Evolutionary conservation across 1,284 basidiomycete genomes (phyloP), one percentile per base, ranked within the genome.

Genomic region (Vanrija pseudolonga): DNA sequence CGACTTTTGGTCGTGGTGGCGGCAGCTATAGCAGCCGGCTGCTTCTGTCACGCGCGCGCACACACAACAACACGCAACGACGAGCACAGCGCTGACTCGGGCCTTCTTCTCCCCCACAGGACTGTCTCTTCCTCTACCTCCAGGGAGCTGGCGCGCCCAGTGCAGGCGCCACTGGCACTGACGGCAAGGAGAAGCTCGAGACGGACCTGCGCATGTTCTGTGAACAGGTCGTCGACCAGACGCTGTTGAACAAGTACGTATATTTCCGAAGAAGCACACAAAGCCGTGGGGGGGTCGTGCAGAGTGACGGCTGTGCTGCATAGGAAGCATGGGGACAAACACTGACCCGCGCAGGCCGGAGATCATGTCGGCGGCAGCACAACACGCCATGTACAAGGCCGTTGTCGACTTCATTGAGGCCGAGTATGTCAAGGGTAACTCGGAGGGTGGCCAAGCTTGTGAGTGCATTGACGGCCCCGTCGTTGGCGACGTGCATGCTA

Each of bases 161-260:
- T 2, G 49, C 59, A 3, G 46, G 59, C 1, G 55, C 58, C 1
- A 44, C 59, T 4, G 76, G 76, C 14, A 67, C 67, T 52, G 77
- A 78, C 63, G 76, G 77, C 32, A 77, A 77, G 57, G 63, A 71
- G 45, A 75, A 76, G 65, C 65, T 74, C 32, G 67, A 69, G 9
- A 67, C 64, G 7, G 71, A 75, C 42, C 55, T 76, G 44, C 62
- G 77, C 46, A 71, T 78, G 56, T 77, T 68, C 52, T 76, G 74
- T 59, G 59, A 76, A 52, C 75, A 77, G 56, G 72, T 78, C 22
- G 74, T 78, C 6, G 76, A 77, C 41, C 61, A 69, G 9, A 68
- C 69, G 8, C 59, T 78, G 44, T 71, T 65, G 14, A 63, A 65
- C 52, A 73, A 70, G 75, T 76, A 49, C 53, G 72, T 60, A 3